These are phyloP conservation scores for Fraxinus floribunda DNA, from an alignment of 305 asterid species.

Conservation along the genomic window DNA sequence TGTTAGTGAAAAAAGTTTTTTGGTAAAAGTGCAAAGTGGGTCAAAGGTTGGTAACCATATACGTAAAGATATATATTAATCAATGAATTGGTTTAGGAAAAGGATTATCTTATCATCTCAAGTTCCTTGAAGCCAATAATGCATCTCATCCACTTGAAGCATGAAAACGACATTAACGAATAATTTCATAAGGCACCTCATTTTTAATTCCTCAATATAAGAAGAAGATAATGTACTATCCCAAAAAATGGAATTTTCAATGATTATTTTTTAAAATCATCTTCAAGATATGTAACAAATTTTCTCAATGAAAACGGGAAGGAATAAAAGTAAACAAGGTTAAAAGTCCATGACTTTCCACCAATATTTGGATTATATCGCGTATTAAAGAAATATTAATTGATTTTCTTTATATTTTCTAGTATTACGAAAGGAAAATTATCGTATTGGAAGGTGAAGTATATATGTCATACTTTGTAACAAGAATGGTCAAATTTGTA, in stretches of 20 bases:
- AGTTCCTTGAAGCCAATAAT: not conserved
- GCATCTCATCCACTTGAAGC: not conserved
- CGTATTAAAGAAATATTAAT: too few species aligned
- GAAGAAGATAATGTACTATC: not conserved
- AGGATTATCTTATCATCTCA: not conserved
- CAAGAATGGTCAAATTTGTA: too few species aligned
- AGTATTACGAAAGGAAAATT: not conserved
- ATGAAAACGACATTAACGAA: not conserved
- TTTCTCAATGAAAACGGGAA: not conserved
- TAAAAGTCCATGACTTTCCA: not conserved
- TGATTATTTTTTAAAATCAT: not conserved
- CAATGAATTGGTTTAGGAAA: not conserved
- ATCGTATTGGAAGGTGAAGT: not conserved
- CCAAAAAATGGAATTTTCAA: not conserved
- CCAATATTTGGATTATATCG: too few species aligned
- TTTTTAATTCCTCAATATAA: not conserved
- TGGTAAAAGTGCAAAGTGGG: not conserved
- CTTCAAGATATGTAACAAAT: not conserved
- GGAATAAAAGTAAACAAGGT: not conserved
- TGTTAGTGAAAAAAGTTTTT: not conserved
- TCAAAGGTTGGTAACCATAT: not conserved
- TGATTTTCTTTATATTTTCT: too few species aligned
- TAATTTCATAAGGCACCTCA: too few species aligned
- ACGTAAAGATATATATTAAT: not conserved
- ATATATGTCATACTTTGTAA: too few species aligned